Evolutionary conservation across 352 stramenopile species (phyloP).

Genomic region (Saprolegnia diclina): DNA sequence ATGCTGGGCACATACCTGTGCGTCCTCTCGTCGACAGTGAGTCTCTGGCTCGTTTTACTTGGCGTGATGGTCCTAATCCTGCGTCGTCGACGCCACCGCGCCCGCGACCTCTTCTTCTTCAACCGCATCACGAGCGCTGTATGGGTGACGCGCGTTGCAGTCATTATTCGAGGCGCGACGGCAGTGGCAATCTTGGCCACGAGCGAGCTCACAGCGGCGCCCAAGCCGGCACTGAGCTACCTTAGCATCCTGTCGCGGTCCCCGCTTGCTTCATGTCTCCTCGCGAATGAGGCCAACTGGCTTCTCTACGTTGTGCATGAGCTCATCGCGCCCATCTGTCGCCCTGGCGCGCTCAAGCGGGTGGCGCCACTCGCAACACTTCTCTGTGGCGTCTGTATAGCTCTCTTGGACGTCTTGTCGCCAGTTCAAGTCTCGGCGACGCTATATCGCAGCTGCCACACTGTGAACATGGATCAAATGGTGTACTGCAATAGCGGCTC

Average conservation of each 20-base stretch:
- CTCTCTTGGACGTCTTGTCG: background rate
- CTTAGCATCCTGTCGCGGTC: background rate
- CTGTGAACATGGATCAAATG: background rate
- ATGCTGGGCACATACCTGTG: background rate
- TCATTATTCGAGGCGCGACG: background rate
- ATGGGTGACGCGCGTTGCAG: background rate
- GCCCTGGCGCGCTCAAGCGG: too few species aligned
- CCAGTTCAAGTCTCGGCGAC: background rate
- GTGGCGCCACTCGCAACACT: background rate
- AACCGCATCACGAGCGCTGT: slow-evolving; percentile 3
- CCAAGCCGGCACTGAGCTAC: background rate
- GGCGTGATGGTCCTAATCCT: background rate
- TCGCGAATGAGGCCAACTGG: slow-evolving; percentile 9
- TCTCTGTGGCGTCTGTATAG: background rate
- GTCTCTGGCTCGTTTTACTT: background rate
- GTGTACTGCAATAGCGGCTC: background rate
- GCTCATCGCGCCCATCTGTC: background rate
- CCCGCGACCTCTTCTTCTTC: background rate
- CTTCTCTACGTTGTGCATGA: background rate
- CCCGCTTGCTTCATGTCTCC: background rate
- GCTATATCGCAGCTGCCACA: background rate
- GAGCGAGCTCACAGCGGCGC: background rate
- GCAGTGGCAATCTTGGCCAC: background rate
- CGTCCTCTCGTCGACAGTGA: background rate
- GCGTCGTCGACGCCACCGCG: background rate